phyloP scores from a whole-genome alignment of 805 yeast species.

The Lachancea dasiensis region DNA sequence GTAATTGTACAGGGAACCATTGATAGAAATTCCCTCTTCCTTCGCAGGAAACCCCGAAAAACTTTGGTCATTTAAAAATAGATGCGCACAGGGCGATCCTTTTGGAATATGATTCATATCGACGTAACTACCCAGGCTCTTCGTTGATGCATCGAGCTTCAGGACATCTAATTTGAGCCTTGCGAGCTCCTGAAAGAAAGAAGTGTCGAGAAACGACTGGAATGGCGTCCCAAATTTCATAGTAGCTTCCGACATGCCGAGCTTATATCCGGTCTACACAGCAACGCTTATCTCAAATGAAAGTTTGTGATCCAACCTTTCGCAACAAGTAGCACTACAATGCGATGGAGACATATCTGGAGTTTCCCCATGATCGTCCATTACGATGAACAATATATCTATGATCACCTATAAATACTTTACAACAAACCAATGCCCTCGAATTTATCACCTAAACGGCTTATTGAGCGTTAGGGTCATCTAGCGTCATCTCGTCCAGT shows the following conservation, averaged over 20 bases:
- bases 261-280: not conserved
- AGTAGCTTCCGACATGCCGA: not conserved
- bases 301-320: not conserved
- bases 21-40: conserved; percentile 11
- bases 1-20: conserved; percentile 49
- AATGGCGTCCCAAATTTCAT: conserved; percentile 38
- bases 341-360: not conserved
- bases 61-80: conserved; percentile 29
- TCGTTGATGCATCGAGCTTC: conserved; percentile 42
- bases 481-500: conserved; percentile 86
- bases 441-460: no score
- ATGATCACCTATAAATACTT: no score
- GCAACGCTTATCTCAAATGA: not conserved
- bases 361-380: not conserved
- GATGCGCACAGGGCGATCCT: conserved; percentile 16
- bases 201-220: conserved; percentile 75
- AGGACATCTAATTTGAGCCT: conserved; percentile 66
- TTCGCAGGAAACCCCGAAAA: conserved; percentile 22
- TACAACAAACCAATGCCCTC: no score
- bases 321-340: not conserved
- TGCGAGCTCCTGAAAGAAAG: conserved; percentile 76
- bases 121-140: conserved; percentile 24
- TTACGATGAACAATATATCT: not conserved
- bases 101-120: conserved; percentile 17
- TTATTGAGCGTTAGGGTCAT: no score